Evolutionary conservation across 495 filamentous ascomycete genomes (phyloP), one percentile per base, ranked within the genome.

Genomic region (Elaphomyces granulatus): DNA sequence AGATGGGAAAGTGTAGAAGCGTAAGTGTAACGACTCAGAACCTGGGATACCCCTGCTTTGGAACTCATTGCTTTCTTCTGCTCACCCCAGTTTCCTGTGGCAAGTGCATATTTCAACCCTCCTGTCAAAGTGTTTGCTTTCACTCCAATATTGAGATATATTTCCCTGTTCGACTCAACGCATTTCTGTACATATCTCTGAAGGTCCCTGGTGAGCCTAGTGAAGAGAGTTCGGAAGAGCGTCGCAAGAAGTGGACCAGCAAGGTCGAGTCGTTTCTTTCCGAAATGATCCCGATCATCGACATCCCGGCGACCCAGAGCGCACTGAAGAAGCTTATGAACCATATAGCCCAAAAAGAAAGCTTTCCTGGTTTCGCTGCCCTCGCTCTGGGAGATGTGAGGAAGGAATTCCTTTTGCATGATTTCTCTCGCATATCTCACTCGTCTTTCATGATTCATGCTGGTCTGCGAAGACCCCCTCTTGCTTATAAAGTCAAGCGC

Each of bases 31-130:
- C 90, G 77, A 68, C 94, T 96, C 39, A 99, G 68, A 61, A 99
- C 92, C 61, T 99, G 90, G 8, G 88, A 95, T 20, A 99, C 90
- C 63, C 90, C 90, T 37, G 90, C 90, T 46, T 93, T 96, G 1
- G 86, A 80, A 47, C 75, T 81, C 47, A 81, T 82, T 15, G 90
- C 88, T 68, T 96, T 96, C 72, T 95, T 99, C 61, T 96, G 90
- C 45, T 96, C 90, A 44, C 92, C 92, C 90, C 90, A 99, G 60
- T 99, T 99, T 42, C 90, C 90, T 6, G 90, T 99, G n/a, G 90
- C 87, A 32, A 99, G 71, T 30, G 87, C 94, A 54, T 96, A 96
- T 58, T 94, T 92, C 49, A 99, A 64, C 33, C 84, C 92, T 54
- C 87, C 88, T 4, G 87, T 92, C 41, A 99, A 70, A 8, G 83